These are phyloP conservation scores for Raffaelea ambrosiae DNA, from an alignment of 2,329 filamentous ascomycete genomes.

Conservation along the genomic window DNA sequence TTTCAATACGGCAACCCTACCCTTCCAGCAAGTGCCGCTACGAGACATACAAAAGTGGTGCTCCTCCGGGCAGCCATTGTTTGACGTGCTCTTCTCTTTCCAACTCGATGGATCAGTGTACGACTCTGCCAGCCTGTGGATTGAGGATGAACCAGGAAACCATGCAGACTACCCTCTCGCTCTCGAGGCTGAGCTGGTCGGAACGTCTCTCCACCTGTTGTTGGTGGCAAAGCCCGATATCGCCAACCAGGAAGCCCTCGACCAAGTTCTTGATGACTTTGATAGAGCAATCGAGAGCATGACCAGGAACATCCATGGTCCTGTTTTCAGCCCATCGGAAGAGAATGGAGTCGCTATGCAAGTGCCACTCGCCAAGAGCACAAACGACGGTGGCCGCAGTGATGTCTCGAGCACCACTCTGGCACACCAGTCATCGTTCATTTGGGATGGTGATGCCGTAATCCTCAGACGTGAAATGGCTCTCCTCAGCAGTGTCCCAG, in stretches of 20 bases:
- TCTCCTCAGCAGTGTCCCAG: slow-evolving; percentile 45
- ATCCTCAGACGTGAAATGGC: slow-evolving; percentile 55
- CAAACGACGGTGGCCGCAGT: too few species aligned
- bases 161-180: slow-evolving; percentile 67
- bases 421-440: too few species aligned
- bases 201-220: slow-evolving; percentile 39
- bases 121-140: slow-evolving; percentile 39
- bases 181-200: slow-evolving; percentile 57
- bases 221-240: slow-evolving; percentile 47
- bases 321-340: not conserved
- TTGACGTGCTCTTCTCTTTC: slow-evolving; percentile 78
- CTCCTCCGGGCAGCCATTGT: slow-evolving; percentile 50
- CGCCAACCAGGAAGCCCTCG: slow-evolving; percentile 22
- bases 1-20: slow-evolving; percentile 58
- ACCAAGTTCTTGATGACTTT: slow-evolving; percentile 30
- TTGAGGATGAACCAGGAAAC: slow-evolving; percentile 34
- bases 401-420: too few species aligned
- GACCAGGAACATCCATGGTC: slow-evolving; percentile 5
- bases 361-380: too few species aligned
- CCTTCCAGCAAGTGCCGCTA: slow-evolving; percentile 72
- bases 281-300: slow-evolving; percentile 21
- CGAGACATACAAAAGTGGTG: slow-evolving; percentile 77
- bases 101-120: slow-evolving; percentile 36
- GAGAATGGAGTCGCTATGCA: not conserved
- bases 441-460: slow-evolving; percentile 48